phyloP scores from a whole-genome alignment of 768 basidiomycete genomes.

The Tubosaeta sp. region DNA sequence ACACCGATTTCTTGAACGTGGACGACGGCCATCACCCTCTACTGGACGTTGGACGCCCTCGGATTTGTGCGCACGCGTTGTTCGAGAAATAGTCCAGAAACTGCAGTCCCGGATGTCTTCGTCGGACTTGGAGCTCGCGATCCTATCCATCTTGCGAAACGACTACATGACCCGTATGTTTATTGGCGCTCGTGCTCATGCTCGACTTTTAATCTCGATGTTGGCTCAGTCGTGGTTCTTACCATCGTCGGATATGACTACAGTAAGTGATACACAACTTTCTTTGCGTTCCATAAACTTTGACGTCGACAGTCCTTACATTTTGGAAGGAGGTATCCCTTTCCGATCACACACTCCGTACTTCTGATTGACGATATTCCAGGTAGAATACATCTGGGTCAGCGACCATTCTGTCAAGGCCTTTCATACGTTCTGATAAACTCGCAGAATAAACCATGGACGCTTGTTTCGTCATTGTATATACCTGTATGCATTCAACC shows the following conservation, averaged over 20 bases:
- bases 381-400: constrained; percentile 9
- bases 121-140: neutral
- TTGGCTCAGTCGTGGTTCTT: neutral
- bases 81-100: no score
- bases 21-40: no score
- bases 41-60: no score
- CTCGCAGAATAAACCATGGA: constrained; percentile 7
- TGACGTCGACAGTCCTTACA: neutral
- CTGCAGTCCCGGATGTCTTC: neutral
- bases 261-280: neutral
- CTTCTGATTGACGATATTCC: neutral
- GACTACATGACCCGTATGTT: neutral
- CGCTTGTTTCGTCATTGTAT: constrained; percentile 3
- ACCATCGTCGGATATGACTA: neutral
- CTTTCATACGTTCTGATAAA: neutral
- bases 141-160: neutral
- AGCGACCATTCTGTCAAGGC: neutral
- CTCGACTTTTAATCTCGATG: no score
- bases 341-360: no score
- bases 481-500: neutral
- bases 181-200: no score
- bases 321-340: neutral
- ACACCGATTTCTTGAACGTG: no score
- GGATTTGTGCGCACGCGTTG: no score
- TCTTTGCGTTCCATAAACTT: neutral